Conservation (phyloP, 345 rosid species). For the Raphanus raphanistrum region DNA sequence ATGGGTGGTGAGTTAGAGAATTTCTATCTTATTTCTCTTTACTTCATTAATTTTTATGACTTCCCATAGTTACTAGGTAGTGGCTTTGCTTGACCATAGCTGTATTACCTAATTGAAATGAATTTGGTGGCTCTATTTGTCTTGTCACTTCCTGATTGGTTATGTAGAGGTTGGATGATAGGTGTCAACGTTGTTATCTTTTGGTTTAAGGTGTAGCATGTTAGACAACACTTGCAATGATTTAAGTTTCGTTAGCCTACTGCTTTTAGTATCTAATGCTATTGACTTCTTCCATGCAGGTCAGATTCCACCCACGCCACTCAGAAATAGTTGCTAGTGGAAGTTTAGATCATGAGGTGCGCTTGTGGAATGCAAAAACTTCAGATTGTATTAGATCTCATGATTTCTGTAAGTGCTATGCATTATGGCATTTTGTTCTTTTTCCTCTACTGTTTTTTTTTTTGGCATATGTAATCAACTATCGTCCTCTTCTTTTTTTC, state of each 20-base stretch:
- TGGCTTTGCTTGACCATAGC: not conserved
- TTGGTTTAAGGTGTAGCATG: constrained; percentile 9
- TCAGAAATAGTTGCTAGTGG: constrained; percentile 85
- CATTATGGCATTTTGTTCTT: not conserved
- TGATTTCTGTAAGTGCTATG: constrained; percentile 62
- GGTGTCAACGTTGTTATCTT: constrained; percentile 15
- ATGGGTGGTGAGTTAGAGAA: constrained; percentile 83
- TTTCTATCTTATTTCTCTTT: constrained; percentile 6
- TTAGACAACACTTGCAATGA: constrained; percentile 1
- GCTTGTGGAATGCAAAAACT: constrained; percentile 77
- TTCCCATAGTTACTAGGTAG: constrained; percentile 16
- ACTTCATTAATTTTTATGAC: constrained; percentile 20
- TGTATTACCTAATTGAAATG: not conserved
- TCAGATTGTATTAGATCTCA: constrained; percentile 67
- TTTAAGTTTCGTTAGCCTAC: not conserved
- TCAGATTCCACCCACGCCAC: constrained; percentile 79
- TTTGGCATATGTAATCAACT: constrained; percentile 14
- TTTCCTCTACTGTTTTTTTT: constrained; percentile 10
- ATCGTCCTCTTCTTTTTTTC: not conserved
- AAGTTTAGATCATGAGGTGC: constrained; percentile 85
- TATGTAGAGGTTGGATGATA: constrained; percentile 5
- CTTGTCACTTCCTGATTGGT: constrained; percentile 1
- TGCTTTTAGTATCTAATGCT: constrained; percentile 20
- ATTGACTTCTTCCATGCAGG: constrained; percentile 49
- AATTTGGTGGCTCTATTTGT: constrained; percentile 3